Base-by-base conservation (phyloP, 805 yeast genomes). In the Saturnispora halmiae region DNA sequence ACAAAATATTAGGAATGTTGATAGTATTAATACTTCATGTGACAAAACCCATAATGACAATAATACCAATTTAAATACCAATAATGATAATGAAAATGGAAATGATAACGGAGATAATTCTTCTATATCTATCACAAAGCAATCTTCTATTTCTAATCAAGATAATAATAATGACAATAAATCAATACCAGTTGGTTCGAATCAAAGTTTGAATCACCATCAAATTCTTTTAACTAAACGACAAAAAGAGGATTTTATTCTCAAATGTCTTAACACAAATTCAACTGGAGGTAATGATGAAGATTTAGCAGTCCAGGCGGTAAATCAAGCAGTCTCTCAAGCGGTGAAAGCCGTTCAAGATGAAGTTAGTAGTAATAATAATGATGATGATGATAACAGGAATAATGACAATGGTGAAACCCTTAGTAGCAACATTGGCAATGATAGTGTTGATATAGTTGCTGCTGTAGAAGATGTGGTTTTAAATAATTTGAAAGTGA, bases 201-300 rank as follows among this genome's bases (percentile, higher is more conserved):
- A n/a, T n/a, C n/a, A n/a, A n/a, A n/a, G n/a, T n/a, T n/a, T n/a
- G n/a, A 20, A 25, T 25, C 25, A 14, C 4, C 32, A 36, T 8
- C 20, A 20, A 11, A 40, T 7, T 19, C 44, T 20, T 14, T 20
- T 15, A 13, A 24, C 13, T 22, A 21, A 46, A 43, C 29, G 50
- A 54, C 42, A 38, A 60, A 30, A 36, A n/a, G 39, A 30, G 6
- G 39, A 36, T 14, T 61, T 80, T 2, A 76, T 81, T 34, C 64
- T 77, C 46, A 83, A 79, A 50, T 83, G 85, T 0, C 53, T 70
- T n/a, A 31, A 18, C 29, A 33, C 31, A 20, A 20, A 32, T 19
- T 15, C n/a, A 14, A 20, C 14, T 16, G 32, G 13, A 6, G 46
- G 49, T 11, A 49, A 46, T 31, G 51, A 50, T 25, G 59, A 55